These are phyloP conservation scores for Monosporascus sp. DNA, from an alignment of 2,329 filamentous ascomycete genomes.

Conservation along the genomic window DNA sequence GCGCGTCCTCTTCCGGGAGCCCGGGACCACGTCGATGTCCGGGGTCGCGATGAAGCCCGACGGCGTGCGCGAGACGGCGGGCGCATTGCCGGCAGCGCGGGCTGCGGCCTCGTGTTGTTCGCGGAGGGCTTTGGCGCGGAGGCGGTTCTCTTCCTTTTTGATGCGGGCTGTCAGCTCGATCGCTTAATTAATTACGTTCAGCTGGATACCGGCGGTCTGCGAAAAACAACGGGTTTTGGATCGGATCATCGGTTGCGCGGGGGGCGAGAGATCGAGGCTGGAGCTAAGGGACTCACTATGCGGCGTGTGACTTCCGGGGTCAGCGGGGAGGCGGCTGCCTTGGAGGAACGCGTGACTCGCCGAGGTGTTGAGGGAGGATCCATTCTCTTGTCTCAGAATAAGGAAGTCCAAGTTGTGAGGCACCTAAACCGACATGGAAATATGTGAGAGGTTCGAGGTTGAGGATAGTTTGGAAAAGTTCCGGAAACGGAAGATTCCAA, in stretches of 20 bases:
- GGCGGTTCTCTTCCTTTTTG: constrained; percentile 75
- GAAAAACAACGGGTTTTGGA: not conserved
- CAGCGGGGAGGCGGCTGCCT: constrained; percentile 37
- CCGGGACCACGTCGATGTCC: constrained; percentile 50
- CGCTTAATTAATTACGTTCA: too few relatives aligned
- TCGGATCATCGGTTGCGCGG: too few relatives aligned
- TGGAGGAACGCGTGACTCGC: constrained; percentile 22
- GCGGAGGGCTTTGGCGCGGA: constrained; percentile 82
- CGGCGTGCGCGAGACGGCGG: constrained; percentile 43
- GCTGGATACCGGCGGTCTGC: not conserved
- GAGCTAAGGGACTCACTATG: constrained; percentile 39
- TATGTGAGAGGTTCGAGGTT: not conserved
- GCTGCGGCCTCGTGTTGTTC: constrained; percentile 64
- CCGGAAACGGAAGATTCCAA: not conserved
- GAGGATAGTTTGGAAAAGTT: not conserved
- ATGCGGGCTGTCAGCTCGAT: not conserved
- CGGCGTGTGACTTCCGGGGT: constrained; percentile 51
- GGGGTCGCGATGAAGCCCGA: constrained; percentile 69
- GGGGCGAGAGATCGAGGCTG: not conserved
- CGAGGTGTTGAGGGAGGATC: constrained; percentile 44
- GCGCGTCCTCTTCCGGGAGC: constrained; percentile 64
- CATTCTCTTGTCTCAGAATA: constrained; percentile 28
- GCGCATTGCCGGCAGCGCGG: constrained; percentile 36
- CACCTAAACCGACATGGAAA: not conserved
- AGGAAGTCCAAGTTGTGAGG: not conserved